phyloP scores from a whole-genome alignment of 257 asterid genomes.

The Solanum appendiculatum region DNA sequence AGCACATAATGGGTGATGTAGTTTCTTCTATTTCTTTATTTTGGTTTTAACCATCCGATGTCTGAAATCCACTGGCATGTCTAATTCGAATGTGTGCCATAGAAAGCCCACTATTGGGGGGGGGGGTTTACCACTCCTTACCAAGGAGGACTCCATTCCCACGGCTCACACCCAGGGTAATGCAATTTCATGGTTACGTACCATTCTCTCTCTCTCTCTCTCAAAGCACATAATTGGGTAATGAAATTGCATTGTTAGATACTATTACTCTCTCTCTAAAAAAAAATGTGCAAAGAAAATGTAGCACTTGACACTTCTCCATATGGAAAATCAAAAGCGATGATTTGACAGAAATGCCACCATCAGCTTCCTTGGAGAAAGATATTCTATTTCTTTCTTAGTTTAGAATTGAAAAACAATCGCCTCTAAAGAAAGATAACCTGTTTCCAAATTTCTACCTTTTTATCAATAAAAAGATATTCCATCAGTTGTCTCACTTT shows the following conservation, averaged over 20 bases:
- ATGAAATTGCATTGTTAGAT: neutral
- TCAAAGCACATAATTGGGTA: neutral
- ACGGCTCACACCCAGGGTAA: neutral
- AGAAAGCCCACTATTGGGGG: neutral
- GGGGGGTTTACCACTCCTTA: neutral
- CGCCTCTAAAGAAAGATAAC: neutral
- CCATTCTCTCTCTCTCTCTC: neutral
- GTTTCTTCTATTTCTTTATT: neutral
- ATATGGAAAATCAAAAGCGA: neutral
- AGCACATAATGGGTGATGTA: neutral
- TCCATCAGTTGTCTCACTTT: neutral
- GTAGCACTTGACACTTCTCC: neutral
- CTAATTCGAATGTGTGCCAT: neutral
- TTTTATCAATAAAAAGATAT: neutral
- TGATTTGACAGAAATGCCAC: neutral
- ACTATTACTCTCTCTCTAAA: neutral
- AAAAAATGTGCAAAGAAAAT: neutral
- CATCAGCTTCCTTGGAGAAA: neutral
- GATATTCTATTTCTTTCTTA: neutral
- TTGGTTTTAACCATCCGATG: neutral
- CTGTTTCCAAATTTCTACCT: neutral
- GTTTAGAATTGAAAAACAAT: neutral
- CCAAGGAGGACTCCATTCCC: neutral
- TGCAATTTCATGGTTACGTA: neutral
- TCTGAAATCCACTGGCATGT: neutral